These are phyloP conservation scores for Apophysomyces sp. DNA, from an alignment of 371 early-diverging fungal genomes.

Conservation along the genomic window DNA sequence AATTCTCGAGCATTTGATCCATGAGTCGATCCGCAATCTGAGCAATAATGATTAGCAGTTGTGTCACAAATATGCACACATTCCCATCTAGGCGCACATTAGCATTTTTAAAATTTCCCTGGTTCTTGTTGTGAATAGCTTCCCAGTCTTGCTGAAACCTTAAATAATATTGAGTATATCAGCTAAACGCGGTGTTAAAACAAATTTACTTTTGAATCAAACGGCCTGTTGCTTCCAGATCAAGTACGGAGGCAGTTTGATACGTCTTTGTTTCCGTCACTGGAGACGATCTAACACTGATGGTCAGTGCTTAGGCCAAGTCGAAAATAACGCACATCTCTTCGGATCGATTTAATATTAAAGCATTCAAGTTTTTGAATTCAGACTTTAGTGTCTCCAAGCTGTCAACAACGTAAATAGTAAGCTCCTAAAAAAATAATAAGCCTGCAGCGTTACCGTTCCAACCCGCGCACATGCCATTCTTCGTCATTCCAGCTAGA, in stretches of 20 bases:
- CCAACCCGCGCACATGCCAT: constrained; percentile 21
- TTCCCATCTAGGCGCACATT: constrained; percentile 12
- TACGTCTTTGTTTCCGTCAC: background rate
- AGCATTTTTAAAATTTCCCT: constrained; percentile 23
- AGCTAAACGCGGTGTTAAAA: background rate
- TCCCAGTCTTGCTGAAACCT: constrained; percentile 22
- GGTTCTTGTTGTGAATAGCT: constrained; percentile 20
- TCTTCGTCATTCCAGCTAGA: constrained; percentile 30
- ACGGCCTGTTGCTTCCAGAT: constrained; percentile 24
- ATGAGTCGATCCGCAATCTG: constrained; percentile 21
- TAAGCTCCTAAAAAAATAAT: background rate
- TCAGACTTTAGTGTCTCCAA: constrained; percentile 23
- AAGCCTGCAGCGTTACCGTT: constrained; percentile 14
- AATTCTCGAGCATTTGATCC: constrained; percentile 5
- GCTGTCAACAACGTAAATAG: background rate
- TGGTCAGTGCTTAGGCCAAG: background rate
- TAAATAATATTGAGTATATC: background rate
- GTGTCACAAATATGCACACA: background rate
- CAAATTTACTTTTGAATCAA: constrained; percentile 14
- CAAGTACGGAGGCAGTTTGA: constrained; percentile 6
- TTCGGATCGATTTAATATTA: constrained; percentile 19
- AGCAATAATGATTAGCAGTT: background rate
- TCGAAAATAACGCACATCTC: constrained; percentile 17
- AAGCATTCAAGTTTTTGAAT: constrained; percentile 27
- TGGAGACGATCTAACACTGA: background rate